Conservation (phyloP, 2,329 filamentous ascomycete species). For the Drechslerella coelobrocha region DNA sequence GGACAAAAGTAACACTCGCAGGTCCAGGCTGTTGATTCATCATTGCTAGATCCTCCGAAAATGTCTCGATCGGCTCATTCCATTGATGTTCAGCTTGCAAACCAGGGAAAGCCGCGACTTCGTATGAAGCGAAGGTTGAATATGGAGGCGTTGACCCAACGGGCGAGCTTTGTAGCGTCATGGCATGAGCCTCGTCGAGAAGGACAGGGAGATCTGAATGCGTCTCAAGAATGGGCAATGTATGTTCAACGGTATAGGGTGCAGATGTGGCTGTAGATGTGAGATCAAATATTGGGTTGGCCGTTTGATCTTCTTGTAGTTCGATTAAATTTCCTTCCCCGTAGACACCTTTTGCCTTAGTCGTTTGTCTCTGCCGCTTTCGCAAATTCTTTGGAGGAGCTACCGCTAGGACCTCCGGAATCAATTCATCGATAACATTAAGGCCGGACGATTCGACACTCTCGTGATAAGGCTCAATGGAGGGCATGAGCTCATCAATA, state of each 20-base stretch:
- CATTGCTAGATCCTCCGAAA: not conserved
- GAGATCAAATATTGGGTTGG: not conserved
- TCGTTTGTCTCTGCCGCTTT: not conserved
- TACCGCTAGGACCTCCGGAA: not conserved
- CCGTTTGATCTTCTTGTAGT: not conserved
- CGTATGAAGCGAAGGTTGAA: not conserved
- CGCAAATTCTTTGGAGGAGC: not conserved
- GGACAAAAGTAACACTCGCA: too few species aligned
- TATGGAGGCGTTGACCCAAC: not conserved
- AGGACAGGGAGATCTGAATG: not conserved
- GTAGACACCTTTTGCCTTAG: not conserved
- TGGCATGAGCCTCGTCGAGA: not conserved
- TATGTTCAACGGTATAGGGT: not conserved
- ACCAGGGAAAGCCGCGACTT: not conserved
- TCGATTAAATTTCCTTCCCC: not conserved
- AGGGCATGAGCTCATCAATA: conserved; percentile 21
- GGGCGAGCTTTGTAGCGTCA: not conserved
- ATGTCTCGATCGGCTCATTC: not conserved
- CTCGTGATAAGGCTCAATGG: not conserved
- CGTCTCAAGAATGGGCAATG: conserved; percentile 3
- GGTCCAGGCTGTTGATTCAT: not conserved
- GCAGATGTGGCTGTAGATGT: not conserved
- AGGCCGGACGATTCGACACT: not conserved
- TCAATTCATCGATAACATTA: conserved; percentile 32
- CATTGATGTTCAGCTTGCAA: not conserved